Base-by-base conservation (phyloP, 2,329 filamentous ascomycete genomes). In the Diaporthe australafricana region DNA sequence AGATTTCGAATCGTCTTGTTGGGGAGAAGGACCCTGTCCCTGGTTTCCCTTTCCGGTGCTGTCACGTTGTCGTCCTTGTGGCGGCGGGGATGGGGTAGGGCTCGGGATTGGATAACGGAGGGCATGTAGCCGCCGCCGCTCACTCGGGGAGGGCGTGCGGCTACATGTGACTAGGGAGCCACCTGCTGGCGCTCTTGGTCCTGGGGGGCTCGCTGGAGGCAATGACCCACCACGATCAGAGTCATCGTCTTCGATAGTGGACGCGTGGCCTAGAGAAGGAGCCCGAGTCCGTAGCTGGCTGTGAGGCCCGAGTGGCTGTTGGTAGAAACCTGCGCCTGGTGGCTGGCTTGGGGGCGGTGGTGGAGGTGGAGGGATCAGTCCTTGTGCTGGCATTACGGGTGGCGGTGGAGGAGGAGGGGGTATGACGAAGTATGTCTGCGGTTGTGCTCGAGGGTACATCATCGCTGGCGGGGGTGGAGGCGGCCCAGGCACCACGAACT, bases 211-310 rank as follows among this genome's bases (percentile, higher is more conserved):
- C 30, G 66, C 9, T n/a, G 66, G 66, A 17, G 66, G 47, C 2
- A 57, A 45, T 2, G 66, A 60, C 2, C 66, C 66, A 6, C 53
- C 66, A 16, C 66, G 66, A 7, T 69, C 66, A 14, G 66, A 69
- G 22, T 60, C 53, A 8, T 50, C 42, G 42, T 69, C 66, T 38
- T 69, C 66, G 16, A 69, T 69, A 4, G 66, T 69, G n/a, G 66
- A 69, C 17, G 66, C 66, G 30, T 69, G 66, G 16, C 66, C 66
- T 17, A 53, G 66, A 50, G 66, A 69, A 17, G 66, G 66, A 38
- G 42, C 35, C 11, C 66, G 40, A 6, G 53, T 56, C 17, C 25
- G 53, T 69, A 35, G 9, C 35, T 25, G 42, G 42, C 55, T 42
- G 11, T 11, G 6, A n/a, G 16, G 7, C n/a, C 20, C 47, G n/a